A percentile compares a stretch with the other conserved stretches of the same genome.
Conservation (phyloP, 1,284 basidiomycete genomes). For the Sanguinoderma infundibulare region DNA sequence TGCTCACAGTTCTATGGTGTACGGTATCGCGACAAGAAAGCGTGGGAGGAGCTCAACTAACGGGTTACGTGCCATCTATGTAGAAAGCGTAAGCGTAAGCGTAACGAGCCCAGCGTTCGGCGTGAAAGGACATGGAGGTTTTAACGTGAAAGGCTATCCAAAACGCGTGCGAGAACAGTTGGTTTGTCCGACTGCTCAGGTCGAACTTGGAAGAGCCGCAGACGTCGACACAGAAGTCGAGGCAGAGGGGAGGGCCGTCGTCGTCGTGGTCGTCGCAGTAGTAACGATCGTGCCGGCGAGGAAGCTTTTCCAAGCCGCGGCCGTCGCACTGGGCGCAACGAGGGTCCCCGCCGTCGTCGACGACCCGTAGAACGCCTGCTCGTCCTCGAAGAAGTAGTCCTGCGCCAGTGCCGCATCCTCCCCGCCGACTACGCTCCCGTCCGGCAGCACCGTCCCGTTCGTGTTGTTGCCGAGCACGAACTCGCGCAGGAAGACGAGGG, state of each 20-base stretch:
- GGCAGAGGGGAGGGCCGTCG: neutral
- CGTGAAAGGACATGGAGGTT: too few species aligned
- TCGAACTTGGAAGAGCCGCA: neutral
- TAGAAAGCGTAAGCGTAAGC: too few species aligned
- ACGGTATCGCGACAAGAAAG: too few species aligned
- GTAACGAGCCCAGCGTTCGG: too few species aligned
- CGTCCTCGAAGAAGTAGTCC: slow-evolving; percentile 47
- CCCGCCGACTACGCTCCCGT: slow-evolving; percentile 47
- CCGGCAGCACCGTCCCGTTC: slow-evolving; percentile 31
- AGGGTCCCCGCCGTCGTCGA: slow-evolving; percentile 23
- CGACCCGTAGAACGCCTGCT: slow-evolving; percentile 23
- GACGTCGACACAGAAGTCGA: neutral
- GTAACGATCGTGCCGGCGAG: slow-evolving; percentile 21
- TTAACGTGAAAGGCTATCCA: too few species aligned
- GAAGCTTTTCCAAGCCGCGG: slow-evolving; percentile 54
- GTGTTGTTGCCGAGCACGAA: slow-evolving; percentile 33
- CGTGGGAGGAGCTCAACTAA: too few species aligned
- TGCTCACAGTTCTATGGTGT: too few species aligned
- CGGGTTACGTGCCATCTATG: too few species aligned
- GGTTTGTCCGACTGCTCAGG: neutral
- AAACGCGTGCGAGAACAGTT: too few species aligned
- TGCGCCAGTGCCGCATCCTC: slow-evolving; percentile 46
- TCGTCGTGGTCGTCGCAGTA: neutral
- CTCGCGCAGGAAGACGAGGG: slow-evolving; percentile 34
- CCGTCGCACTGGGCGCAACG: slow-evolving; percentile 39